Percentiles rank a stretch among this genome's conserved stretches.
Evolutionary conservation across 2,329 filamentous ascomycete genomes (phyloP).

Genomic region (Aulographum hederae): DNA sequence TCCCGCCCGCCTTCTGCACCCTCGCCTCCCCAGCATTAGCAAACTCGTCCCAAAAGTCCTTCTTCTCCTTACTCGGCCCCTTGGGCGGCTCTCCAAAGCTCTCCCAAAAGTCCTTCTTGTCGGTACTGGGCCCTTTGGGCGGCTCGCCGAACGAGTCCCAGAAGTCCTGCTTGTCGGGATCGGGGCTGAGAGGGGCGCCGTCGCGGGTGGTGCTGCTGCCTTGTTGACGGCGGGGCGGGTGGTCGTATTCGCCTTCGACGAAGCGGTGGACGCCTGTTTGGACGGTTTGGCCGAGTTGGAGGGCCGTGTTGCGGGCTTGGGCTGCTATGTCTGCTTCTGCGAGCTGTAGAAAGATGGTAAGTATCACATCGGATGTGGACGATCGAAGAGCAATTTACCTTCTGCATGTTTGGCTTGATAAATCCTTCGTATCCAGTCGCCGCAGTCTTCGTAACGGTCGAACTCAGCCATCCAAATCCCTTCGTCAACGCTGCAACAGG

Average conservation of each 20-base stretch:
- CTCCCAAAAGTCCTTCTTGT: conserved; percentile 36
- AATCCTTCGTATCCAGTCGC: conserved; percentile 83
- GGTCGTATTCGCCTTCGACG: conserved; percentile 53
- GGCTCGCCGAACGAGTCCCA: conserved; percentile 78
- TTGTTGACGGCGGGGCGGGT: conserved; percentile 2
- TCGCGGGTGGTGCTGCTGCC: conserved; percentile 8
- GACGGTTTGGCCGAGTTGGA: conserved; percentile 27
- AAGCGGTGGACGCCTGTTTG: conserved; percentile 56
- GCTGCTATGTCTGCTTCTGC: conserved; percentile 43
- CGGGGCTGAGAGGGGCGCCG: conserved; percentile 28
- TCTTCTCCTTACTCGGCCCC: conserved; percentile 33
- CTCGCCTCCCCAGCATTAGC: conserved; percentile 15
- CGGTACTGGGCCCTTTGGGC: conserved; percentile 27
- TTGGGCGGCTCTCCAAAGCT: conserved; percentile 25
- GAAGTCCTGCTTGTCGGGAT: conserved; percentile 60
- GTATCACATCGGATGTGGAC: neutral
- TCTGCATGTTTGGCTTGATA: conserved; percentile 81
- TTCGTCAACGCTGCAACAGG: conserved; percentile 77
- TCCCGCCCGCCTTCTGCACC: conserved; percentile 8
- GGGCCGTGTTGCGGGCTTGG: conserved; percentile 40
- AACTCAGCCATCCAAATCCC: conserved; percentile 86
- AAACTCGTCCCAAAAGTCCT: conserved; percentile 32
- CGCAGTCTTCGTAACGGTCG: conserved; percentile 73
- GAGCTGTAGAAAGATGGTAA: conserved; percentile 33
- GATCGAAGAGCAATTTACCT: conserved; percentile 34